Conservation (phyloP, 805 yeast genomes). For the Zygosaccharomyces bisporus region DNA sequence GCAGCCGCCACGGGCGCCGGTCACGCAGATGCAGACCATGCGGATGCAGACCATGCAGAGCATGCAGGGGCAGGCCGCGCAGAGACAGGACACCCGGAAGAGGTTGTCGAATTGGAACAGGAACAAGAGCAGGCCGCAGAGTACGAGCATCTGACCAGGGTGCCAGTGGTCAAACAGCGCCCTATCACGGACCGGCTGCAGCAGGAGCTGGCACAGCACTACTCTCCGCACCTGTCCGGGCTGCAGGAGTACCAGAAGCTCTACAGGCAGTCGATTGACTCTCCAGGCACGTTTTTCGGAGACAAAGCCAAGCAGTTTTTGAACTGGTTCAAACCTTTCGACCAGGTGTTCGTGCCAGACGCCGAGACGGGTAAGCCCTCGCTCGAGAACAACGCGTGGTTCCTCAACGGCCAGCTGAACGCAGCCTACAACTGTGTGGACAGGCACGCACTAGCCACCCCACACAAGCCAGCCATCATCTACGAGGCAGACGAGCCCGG, state of each 20-base stretch:
- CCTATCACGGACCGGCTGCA: conserved; percentile 24
- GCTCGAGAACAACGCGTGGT: conserved; percentile 64
- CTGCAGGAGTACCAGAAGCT: conserved; percentile 65
- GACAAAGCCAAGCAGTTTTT: conserved; percentile 67
- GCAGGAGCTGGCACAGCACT: conserved; percentile 27
- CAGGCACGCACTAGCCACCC: conserved; percentile 69
- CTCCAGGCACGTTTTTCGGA: conserved; percentile 80
- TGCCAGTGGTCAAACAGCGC: conserved; percentile 21
- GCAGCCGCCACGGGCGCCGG: conserved; percentile 5
- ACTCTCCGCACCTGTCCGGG: conserved; percentile 53
- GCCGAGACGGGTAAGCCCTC: conserved; percentile 34
- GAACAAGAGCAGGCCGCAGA: conserved; percentile 14
- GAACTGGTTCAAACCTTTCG: conserved; percentile 77
- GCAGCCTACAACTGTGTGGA: conserved; percentile 81
- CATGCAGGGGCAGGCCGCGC: too few relatives aligned
- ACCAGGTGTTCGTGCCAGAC: conserved; percentile 45
- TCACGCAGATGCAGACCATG: background rate
- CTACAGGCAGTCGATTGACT: conserved; percentile 69
- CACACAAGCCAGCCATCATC: conserved; percentile 68
- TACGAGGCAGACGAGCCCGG: conserved; percentile 80
- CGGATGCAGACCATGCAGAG: too few relatives aligned
- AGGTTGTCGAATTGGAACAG: conserved; percentile 2
- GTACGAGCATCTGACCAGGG: conserved; percentile 31
- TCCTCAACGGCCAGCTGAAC: conserved; percentile 72
- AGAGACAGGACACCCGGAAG: background rate